phyloP scores from a whole-genome alignment of 2,329 filamentous ascomycete genomes.

The Aspergillus niger region DNA sequence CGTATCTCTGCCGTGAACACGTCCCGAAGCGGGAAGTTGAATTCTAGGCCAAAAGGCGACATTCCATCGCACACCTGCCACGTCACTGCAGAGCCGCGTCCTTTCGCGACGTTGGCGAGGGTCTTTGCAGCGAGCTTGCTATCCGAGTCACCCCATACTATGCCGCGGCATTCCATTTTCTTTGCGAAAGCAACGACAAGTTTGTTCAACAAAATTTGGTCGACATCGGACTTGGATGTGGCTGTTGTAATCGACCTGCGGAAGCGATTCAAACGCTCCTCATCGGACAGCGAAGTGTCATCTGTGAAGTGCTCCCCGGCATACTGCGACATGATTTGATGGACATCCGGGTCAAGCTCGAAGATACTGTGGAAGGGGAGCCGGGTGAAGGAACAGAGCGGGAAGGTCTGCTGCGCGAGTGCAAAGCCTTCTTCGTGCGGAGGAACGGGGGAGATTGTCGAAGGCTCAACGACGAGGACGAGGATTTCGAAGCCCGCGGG shows the following conservation, averaged over 20 bases:
- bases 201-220: slow-evolving; percentile 69
- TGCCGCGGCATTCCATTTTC: slow-evolving; percentile 62
- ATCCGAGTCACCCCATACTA: slow-evolving; percentile 84
- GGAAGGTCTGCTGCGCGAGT: slow-evolving; percentile 61
- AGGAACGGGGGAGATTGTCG: slow-evolving; percentile 27
- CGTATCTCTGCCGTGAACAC: slow-evolving; percentile 78
- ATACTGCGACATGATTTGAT: slow-evolving; percentile 36
- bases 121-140: slow-evolving; percentile 84
- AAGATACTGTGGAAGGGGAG: slow-evolving; percentile 67
- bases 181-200: slow-evolving; percentile 69
- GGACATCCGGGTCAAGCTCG: slow-evolving; percentile 39
- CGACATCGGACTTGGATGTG: slow-evolving; percentile 74
- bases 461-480: slow-evolving; percentile 46
- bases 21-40: slow-evolving; percentile 84
- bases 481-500: slow-evolving; percentile 67
- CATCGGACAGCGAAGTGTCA: slow-evolving; percentile 34
- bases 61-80: slow-evolving; percentile 79
- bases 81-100: slow-evolving; percentile 78
- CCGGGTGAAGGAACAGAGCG: slow-evolving; percentile 64
- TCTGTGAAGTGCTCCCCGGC: slow-evolving; percentile 29
- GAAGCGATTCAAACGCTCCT: slow-evolving; percentile 56
- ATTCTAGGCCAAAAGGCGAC: slow-evolving; percentile 57
- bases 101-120: slow-evolving; percentile 86
- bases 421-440: slow-evolving; percentile 40
- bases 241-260: slow-evolving; percentile 67